phyloP scores from a whole-genome alignment of 768 basidiomycete species.

The Cytidiella melzeri region DNA sequence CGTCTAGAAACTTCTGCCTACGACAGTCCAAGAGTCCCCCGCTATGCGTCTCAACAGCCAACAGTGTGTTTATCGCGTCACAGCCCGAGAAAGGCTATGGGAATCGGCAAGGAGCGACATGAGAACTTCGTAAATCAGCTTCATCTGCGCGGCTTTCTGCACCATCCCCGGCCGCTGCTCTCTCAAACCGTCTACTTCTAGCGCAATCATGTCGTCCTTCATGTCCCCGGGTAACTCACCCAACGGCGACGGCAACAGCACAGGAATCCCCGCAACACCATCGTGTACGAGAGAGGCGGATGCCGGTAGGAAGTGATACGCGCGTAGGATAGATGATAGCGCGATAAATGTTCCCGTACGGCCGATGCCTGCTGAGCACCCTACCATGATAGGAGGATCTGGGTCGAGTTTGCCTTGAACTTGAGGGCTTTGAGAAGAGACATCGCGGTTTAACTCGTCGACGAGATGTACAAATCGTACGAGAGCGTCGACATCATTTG shows the following conservation, averaged over 20 bases:
- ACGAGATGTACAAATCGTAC: slow-evolving; percentile 60
- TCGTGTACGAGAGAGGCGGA: slow-evolving; percentile 24
- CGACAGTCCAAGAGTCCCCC: too few species aligned
- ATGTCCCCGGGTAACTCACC: slow-evolving; percentile 47
- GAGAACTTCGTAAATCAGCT: slow-evolving; percentile 55
- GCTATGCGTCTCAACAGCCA: too few species aligned
- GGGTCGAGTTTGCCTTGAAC: slow-evolving; percentile 31
- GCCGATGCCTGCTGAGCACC: slow-evolving; percentile 86
- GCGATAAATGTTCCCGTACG: slow-evolving; percentile 85
- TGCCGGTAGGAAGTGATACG: slow-evolving; percentile 36
- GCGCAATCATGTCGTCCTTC: slow-evolving; percentile 50
- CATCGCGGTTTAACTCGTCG: slow-evolving; percentile 52
- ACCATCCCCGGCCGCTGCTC: slow-evolving; percentile 86
- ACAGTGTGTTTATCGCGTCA: too few species aligned
- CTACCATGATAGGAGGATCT: slow-evolving; percentile 74
- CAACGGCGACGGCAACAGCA: slow-evolving; percentile 45
- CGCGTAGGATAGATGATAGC: slow-evolving; percentile 69
- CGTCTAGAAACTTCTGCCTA: too few species aligned
- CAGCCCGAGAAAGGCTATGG: too few species aligned
- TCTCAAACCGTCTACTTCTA: slow-evolving; percentile 71
- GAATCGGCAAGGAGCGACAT: slow-evolving; percentile 1
- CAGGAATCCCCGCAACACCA: slow-evolving; percentile 25
- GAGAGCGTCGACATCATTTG: slow-evolving; percentile 56
- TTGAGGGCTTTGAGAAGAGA: slow-evolving; percentile 24
- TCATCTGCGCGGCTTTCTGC: slow-evolving; percentile 58